phyloP scores from a whole-genome alignment of 352 stramenopile genomes.

The Phytophthora ramorum region DNA sequence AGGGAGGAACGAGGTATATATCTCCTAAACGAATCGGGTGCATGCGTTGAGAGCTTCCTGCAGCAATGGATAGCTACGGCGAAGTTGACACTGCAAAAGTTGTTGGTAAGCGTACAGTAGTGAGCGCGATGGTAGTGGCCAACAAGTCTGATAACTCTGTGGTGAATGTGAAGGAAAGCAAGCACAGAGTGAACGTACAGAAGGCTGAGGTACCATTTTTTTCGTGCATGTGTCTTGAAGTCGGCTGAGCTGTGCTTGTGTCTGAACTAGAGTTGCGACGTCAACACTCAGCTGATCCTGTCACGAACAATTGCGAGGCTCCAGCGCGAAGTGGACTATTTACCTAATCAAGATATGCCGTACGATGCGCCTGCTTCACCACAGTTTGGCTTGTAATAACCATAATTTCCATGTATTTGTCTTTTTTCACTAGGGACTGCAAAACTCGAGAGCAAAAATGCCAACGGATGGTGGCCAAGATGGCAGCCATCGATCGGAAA shows the following conservation, averaged over 20 bases:
- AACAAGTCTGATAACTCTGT: neutral
- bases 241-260: neutral
- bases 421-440: conserved; percentile 3
- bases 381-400: neutral
- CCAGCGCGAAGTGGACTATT: neutral
- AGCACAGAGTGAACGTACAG: neutral
- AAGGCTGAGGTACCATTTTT: conserved; percentile 1
- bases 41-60: neutral
- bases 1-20: neutral
- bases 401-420: neutral
- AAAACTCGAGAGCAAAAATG: conserved; percentile 16
- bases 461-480: conserved; percentile 17
- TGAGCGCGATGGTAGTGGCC: neutral
- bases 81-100: conserved; percentile 2
- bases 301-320: conserved; percentile 1
- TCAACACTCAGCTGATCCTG: neutral
- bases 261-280: conserved; percentile 2
- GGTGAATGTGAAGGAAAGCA: conserved; percentile 1
- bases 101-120: conserved; percentile 4
- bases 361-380: neutral
- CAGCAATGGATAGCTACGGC: conserved; percentile 6
- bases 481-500: conserved; percentile 8
- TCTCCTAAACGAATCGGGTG: neutral
- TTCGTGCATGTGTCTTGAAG: neutral
- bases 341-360: neutral